Percentiles rank a stretch among this genome's conserved stretches.
Conservation (phyloP, 2,329 filamentous ascomycete species). For the Fusarium continuum region DNA sequence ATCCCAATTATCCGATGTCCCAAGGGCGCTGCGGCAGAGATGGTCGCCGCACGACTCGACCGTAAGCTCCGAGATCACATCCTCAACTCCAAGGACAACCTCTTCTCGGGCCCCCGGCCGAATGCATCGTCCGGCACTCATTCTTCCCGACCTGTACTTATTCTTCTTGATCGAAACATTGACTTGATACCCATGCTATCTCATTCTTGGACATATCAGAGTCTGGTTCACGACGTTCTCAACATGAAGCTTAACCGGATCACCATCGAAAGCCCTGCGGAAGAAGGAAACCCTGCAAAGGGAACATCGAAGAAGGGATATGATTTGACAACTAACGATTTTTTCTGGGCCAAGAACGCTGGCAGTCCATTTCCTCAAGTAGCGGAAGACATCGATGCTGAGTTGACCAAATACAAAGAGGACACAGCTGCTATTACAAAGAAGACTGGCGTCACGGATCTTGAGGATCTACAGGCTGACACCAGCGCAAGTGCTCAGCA, state of each 20-base stretch:
- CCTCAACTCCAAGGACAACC: slow-evolving; percentile 95
- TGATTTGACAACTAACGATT: slow-evolving; percentile 88
- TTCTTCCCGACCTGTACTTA: slow-evolving; percentile 83
- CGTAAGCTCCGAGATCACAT: slow-evolving; percentile 96
- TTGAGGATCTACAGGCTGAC: slow-evolving; percentile 93
- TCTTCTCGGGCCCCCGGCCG: slow-evolving; percentile 80
- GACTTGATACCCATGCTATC: slow-evolving; percentile 99
- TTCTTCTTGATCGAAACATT: slow-evolving; percentile 94
- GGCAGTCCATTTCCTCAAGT: slow-evolving; percentile 92
- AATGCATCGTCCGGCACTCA: slow-evolving; percentile 65
- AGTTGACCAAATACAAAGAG: slow-evolving; percentile 93
- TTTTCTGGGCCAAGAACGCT: slow-evolving; percentile 96
- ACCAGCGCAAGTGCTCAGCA: slow-evolving; percentile 90
- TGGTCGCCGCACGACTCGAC: slow-evolving; percentile 93
- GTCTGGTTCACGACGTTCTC: slow-evolving; percentile 74
- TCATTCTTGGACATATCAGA: slow-evolving; percentile 86
- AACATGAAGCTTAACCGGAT: slow-evolving; percentile 83
- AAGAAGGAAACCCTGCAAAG: slow-evolving; percentile 78
- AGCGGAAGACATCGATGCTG: slow-evolving; percentile 93
- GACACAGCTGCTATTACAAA: slow-evolving; percentile 94
- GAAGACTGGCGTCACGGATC: slow-evolving; percentile 90
- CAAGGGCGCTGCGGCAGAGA: slow-evolving; percentile 90
- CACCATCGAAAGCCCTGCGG: slow-evolving; percentile 84
- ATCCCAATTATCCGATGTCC: slow-evolving; percentile 97
- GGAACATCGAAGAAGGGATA: slow-evolving; percentile 87